These are phyloP conservation scores for Nicotiana rustica DNA, from an alignment of 305 asterid species.

Conservation along the genomic window DNA sequence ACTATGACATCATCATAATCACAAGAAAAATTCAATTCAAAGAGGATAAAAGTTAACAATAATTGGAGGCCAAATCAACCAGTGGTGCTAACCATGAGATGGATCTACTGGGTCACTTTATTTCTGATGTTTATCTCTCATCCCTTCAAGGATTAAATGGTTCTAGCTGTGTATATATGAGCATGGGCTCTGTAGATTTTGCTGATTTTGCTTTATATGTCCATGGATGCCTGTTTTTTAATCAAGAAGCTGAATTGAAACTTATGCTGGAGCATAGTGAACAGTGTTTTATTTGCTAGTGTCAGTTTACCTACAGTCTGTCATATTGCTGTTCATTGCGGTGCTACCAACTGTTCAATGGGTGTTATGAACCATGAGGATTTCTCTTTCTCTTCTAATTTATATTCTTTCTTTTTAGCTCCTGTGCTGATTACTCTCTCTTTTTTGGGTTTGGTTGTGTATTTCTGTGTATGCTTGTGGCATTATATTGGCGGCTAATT, in stretches of 20 bases:
- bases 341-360: conserved; percentile 1
- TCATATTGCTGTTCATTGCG: conserved; percentile 9
- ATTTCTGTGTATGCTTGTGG: conserved; percentile 7
- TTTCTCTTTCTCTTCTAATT: conserved; percentile 5
- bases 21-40: not conserved
- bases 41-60: not conserved
- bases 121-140: conserved; percentile 16
- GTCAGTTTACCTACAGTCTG: not conserved
- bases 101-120: not conserved
- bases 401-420: not conserved
- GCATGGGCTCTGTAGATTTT: conserved; percentile 8
- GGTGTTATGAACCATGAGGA: not conserved
- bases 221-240: conserved; percentile 4
- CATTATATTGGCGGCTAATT: conserved; percentile 28
- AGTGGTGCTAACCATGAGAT: conserved; percentile 26
- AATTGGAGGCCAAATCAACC: conserved; percentile 26
- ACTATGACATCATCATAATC: not conserved
- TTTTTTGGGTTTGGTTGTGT: not conserved
- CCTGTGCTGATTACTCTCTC: conserved; percentile 1
- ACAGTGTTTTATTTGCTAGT: conserved; percentile 3
- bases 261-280: conserved; percentile 3
- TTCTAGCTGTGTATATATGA: not conserved
- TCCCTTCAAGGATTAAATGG: not conserved
- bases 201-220: not conserved
- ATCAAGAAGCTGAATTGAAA: conserved; percentile 10